A percentile compares a stretch with the other conserved stretches of the same genome.
Evolutionary conservation across 2,329 filamentous ascomycete species (phyloP).

Genomic region (Nemania bipapillata): DNA sequence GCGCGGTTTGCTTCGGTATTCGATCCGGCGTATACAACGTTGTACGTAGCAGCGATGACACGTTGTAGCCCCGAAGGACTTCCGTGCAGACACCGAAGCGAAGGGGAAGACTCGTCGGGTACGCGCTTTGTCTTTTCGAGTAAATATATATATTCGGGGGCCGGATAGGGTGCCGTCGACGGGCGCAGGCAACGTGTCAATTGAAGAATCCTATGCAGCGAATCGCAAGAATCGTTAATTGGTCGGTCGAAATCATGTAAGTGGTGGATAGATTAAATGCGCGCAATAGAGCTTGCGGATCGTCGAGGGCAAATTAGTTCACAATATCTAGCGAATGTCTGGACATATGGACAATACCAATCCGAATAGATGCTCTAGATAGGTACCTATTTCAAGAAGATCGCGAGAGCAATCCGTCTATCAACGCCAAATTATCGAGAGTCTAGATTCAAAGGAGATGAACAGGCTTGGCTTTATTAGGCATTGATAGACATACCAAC

Average conservation of each 20-base stretch:
- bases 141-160: constrained; percentile 3
- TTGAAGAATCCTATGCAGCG: neutral
- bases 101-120: constrained; percentile 11
- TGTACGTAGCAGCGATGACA: constrained; percentile 7
- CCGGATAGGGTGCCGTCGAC: constrained; percentile 3
- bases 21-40: constrained; percentile 1
- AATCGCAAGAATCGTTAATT: constrained; percentile 19
- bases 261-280: neutral
- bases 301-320: neutral
- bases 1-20: constrained; percentile 14
- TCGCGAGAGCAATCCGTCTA: constrained; percentile 24
- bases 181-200: constrained; percentile 19
- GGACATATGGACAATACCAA: constrained; percentile 10
- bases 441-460: constrained; percentile 30
- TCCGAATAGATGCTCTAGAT: constrained; percentile 14
- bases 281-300: neutral
- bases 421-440: constrained; percentile 15
- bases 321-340: neutral
- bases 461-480: constrained; percentile 25
- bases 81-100: constrained; percentile 4
- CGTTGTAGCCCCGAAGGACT: constrained; percentile 17
- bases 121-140: constrained; percentile 1
- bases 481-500: constrained; percentile 21
- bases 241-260: constrained; percentile 4
- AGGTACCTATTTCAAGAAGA: constrained; percentile 1